A percentile compares a stretch with the other conserved stretches of the same genome.
Conservation (phyloP, 257 asterid species). For the Plantago major region DNA sequence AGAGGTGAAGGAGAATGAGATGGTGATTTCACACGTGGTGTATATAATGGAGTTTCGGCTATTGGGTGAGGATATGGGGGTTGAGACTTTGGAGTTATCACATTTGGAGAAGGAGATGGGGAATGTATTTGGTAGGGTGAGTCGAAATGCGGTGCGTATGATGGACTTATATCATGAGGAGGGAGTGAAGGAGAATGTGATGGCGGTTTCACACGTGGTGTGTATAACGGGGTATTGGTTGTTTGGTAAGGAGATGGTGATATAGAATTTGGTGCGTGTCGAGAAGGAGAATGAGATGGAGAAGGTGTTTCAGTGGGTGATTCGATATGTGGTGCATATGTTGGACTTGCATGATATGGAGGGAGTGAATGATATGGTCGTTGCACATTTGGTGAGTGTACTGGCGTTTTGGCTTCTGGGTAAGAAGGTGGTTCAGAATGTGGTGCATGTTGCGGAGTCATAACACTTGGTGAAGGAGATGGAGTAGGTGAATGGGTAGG, state of each 20-base stretch:
- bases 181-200: neutral
- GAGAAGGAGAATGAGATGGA: constrained; percentile 3
- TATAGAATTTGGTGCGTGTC: neutral
- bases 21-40: neutral
- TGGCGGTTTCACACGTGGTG: too few relatives aligned
- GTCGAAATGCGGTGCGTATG: neutral
- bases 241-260: neutral
- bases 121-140: neutral
- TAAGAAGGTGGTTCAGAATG: neutral
- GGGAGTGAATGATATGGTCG: constrained; percentile 2
- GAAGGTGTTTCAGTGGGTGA: neutral
- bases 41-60: neutral
- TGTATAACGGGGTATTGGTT: neutral
- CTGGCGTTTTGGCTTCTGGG: neutral
- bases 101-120: neutral
- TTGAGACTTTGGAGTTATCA: too few relatives aligned
- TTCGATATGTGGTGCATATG: neutral
- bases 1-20: neutral
- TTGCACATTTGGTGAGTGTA: neutral
- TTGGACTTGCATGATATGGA: neutral
- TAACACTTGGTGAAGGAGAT: neutral
- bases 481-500: neutral
- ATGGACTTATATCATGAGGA: neutral
- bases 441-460: neutral
- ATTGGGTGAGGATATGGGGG: too few relatives aligned